Percentiles rank a stretch among this genome's conserved stretches.
phyloP scores from a whole-genome alignment of 345 rosid species.

The Gossypium turneri region DNA sequence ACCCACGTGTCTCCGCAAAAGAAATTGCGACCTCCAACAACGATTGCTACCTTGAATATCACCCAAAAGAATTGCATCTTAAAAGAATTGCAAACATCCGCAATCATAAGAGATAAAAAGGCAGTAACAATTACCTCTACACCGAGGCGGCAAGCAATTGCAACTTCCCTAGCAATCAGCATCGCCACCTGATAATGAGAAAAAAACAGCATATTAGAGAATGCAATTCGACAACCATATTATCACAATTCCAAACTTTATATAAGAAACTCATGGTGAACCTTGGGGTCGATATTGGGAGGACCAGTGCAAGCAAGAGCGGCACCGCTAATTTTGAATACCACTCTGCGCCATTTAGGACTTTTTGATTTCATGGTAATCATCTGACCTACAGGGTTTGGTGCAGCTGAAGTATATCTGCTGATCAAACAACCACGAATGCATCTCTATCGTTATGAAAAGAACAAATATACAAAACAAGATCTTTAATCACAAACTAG shows the following conservation, averaged over 20 bases:
- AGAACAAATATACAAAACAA: not conserved
- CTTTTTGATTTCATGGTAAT: slow-evolving; percentile 44
- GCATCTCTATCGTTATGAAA: not conserved
- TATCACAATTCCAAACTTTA: not conserved
- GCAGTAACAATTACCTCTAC: slow-evolving; percentile 51
- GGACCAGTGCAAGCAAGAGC: slow-evolving; percentile 71
- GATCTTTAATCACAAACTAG: not conserved
- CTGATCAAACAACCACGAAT: not conserved
- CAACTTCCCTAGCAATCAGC: slow-evolving; percentile 77
- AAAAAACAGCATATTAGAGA: not conserved
- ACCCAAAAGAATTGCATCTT: not conserved
- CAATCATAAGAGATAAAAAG: slow-evolving; percentile 5
- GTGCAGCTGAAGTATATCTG: not conserved
- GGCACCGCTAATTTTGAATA: slow-evolving; percentile 82
- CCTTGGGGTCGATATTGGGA: slow-evolving; percentile 74
- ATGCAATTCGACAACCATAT: not conserved
- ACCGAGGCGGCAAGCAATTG: slow-evolving; percentile 67
- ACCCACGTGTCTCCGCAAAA: slow-evolving; percentile 83
- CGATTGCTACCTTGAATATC: slow-evolving; percentile 67
- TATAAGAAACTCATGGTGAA: slow-evolving; percentile 19
- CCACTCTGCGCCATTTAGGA: slow-evolving; percentile 86
- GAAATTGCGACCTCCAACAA: slow-evolving; percentile 85
- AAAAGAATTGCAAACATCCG: not conserved
- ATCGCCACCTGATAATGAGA: slow-evolving; percentile 51
- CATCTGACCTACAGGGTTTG: not conserved